Base-by-base conservation (phyloP, 164 flowering plant species). In the Kingdonia uniflora region DNA sequence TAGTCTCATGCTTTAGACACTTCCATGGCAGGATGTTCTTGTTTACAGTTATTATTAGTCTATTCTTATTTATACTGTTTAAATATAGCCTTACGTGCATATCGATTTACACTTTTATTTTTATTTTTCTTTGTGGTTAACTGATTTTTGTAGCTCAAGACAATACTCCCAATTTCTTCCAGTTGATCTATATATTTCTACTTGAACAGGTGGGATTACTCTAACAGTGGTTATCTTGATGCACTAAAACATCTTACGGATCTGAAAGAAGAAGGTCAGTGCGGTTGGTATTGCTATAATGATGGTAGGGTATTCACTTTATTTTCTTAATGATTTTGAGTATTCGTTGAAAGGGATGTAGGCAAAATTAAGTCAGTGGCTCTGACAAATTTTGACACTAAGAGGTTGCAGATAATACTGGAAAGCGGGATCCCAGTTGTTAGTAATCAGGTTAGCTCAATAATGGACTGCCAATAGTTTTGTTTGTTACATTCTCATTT, bases 281-380 rank as follows among this genome's bases (percentile, higher is more conserved):
- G 26, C 2, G 35, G 35, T 29, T 29, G 35, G 8, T 29, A 3
- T 29, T 4, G 35, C 35, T 29, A 3, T 29, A n/a, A 29, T 8
- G 8, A 29, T 29, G 35, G 4, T 29, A 29, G 4, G 35, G 35
- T 29, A n/a, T 29, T 4, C 35, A 3, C 8, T 8, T 3, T 29
- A 29, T 29, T 3, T 29, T 8, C 6, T 29, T 29, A 29, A 3
- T 29, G 6, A 29, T 29, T 29, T 8, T 4, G 35, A 45, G 49
- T 45, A 56, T 51, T 53, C 60, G 59, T 64, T 41, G 55, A 59
- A 49, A 64, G 55, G 47, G 38, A 47, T 77, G 76, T 84, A 88
- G 99, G 99, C 65, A 92, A 88, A 71, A 88, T 92, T 19, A 92
- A 88, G 75, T 82, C 96, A 17, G 67, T 92, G 52, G 99, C 99